Evolutionary conservation across 2,329 filamentous ascomycete species (phyloP), one percentile per base, ranked within the genome.

Genomic region (Beauveria rudraprayagi): DNA sequence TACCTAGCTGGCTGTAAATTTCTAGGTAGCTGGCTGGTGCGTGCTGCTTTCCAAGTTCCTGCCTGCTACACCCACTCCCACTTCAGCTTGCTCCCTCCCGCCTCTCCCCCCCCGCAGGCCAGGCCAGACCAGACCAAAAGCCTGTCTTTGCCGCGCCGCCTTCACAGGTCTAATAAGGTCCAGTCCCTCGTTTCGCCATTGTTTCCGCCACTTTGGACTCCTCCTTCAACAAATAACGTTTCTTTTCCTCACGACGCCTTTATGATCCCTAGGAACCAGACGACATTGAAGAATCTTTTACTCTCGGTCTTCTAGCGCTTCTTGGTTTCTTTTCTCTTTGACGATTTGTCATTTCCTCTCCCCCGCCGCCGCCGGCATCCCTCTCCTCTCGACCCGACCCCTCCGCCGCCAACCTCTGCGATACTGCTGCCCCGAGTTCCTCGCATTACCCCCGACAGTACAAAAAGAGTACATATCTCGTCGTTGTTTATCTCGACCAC

Each of bases 121-220:
- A 11, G 9, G 19, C 46, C 46, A 48, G 46, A 14, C 16, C 22
- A 26, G 24, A 51, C 26, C 48, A 52, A 50, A 30, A 50, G 47
- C 47, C 26, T 9, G 48, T 19, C 51, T 34, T 37, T 8, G 11
- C 24, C 14, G 7, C 28, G 22, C 24, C 22, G 7, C 37, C 24
- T 43, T 55, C 37, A 34, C 40, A 22, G 26, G n/a, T 26, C 43
- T 22, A 5, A 22, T 26, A 5, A 11, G n/a, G 44, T 26, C 47
- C 41, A 19, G 46, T 50, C 48, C 34, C 34, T 58, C 55, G 56
- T 59, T 59, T 59, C 56, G 56, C 30, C 34, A 43, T 51, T 34
- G 56, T 44, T 52, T 59, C 47, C 47, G 40, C 54, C 28, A 28
- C 56, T 40, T 37, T 37, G 14, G 11, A 28, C 46, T 41, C 37